Evolutionary conservation across 495 filamentous ascomycete genomes (phyloP).

Genomic region (Neurospora sp.): DNA sequence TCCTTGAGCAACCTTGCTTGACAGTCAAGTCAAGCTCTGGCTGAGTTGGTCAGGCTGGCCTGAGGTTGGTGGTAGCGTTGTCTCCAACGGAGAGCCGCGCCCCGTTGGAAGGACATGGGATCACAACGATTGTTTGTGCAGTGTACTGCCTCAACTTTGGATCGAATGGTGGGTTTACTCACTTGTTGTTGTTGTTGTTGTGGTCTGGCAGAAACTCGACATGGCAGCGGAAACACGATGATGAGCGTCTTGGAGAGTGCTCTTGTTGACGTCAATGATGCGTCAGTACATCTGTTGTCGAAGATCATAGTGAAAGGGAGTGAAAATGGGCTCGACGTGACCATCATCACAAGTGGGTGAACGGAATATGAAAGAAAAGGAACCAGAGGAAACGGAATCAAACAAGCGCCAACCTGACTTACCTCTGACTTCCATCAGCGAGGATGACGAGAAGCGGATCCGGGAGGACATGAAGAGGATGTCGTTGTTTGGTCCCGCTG

Average conservation of each 20-base stretch:
- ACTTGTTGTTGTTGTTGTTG: background rate
- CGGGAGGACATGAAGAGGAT: background rate
- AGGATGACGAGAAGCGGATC: background rate
- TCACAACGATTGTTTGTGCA: too few relatives aligned
- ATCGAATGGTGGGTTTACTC: background rate
- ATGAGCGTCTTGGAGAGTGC: background rate
- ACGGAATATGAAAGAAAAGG: background rate
- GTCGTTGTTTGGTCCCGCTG: background rate
- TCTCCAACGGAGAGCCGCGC: background rate
- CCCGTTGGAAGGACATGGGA: background rate
- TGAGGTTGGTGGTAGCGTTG: background rate
- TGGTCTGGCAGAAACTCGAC: background rate
- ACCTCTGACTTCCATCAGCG: background rate
- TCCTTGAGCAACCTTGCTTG: background rate
- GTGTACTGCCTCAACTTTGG: background rate
- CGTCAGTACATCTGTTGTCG: too few relatives aligned
- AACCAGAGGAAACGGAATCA: background rate
- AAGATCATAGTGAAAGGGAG: too few relatives aligned
- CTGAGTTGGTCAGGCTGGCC: background rate
- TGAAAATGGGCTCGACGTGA: background rate
- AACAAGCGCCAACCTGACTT: background rate
- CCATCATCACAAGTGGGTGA: background rate
- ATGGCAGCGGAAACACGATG: background rate
- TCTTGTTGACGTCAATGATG: background rate
- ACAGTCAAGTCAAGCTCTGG: background rate